These are phyloP conservation scores for Nitzschia sp. DNA, from an alignment of 108 stramenopile genomes.

Conservation along the genomic window DNA sequence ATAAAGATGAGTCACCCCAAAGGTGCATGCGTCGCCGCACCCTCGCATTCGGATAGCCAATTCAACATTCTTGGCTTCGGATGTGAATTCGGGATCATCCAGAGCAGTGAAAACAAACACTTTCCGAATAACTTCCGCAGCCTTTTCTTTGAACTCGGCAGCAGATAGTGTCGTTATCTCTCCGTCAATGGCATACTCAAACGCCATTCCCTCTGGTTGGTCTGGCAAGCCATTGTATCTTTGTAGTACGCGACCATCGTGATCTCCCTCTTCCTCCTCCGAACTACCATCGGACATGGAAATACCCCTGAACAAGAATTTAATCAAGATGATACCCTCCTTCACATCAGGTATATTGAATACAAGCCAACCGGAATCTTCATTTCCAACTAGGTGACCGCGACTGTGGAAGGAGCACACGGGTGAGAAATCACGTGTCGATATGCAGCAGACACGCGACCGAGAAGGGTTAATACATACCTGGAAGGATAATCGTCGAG, in stretches of 20 bases:
- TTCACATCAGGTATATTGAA: slow-evolving; percentile 25
- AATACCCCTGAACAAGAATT: neutral
- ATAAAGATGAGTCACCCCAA: neutral
- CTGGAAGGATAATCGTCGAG: slow-evolving; percentile 4
- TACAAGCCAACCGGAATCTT: slow-evolving; percentile 29
- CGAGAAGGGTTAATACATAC: slow-evolving; percentile 3
- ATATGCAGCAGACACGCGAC: neutral
- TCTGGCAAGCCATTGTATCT: neutral
- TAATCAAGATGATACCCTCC: slow-evolving; percentile 27
- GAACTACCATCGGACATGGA: neutral
- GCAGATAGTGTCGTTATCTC: neutral
- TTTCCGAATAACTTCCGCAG: neutral
- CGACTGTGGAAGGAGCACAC: slow-evolving; percentile 8
- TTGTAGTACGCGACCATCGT: neutral
- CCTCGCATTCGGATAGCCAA: neutral
- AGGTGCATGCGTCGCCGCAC: neutral
- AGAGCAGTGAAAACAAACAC: neutral
- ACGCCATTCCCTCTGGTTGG: slow-evolving; percentile 6
- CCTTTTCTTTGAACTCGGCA: neutral
- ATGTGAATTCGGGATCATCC: neutral
- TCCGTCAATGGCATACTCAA: slow-evolving; percentile 4
- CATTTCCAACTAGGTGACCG: slow-evolving; percentile 12
- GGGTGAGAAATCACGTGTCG: slow-evolving; percentile 17
- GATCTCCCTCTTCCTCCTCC: neutral
- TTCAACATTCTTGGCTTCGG: neutral